Conservation (phyloP, 2,329 filamentous ascomycete species). For the Cyphellophora attinorum region DNA sequence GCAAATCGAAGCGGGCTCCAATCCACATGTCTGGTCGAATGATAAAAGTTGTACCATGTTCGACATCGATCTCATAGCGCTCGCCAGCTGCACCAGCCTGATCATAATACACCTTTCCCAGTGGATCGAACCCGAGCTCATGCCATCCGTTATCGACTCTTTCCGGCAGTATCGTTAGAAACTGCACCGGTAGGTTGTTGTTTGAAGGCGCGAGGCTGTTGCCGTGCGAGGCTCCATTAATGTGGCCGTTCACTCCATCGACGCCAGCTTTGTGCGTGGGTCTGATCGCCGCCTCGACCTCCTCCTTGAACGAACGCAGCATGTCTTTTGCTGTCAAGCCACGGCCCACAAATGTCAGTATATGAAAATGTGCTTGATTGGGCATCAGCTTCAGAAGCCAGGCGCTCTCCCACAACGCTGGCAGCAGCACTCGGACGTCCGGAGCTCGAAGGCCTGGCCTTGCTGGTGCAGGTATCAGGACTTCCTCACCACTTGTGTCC, state of each 20-base stretch:
- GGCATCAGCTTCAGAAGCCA: constrained; percentile 17
- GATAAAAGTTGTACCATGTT: constrained; percentile 12
- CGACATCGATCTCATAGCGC: constrained; percentile 20
- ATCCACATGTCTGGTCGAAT: constrained; percentile 17
- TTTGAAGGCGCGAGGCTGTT: background rate
- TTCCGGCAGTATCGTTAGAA: constrained; percentile 19
- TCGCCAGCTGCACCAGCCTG: constrained; percentile 21
- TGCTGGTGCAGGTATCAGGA: constrained; percentile 14
- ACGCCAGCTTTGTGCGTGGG: background rate
- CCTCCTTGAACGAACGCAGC: constrained; percentile 63
- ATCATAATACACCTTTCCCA: constrained; percentile 29
- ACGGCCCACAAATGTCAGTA: constrained; percentile 18
- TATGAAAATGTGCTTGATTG: constrained; percentile 19
- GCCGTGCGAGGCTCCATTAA: background rate
- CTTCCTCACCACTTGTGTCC: background rate
- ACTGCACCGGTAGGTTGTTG: constrained; percentile 14
- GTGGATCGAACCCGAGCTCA: constrained; percentile 23
- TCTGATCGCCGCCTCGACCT: constrained; percentile 46
- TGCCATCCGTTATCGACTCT: constrained; percentile 26
- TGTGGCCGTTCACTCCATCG: constrained; percentile 5
- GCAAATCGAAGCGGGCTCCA: constrained; percentile 10
- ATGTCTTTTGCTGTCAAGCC: constrained; percentile 25
- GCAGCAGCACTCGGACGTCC: constrained; percentile 18
- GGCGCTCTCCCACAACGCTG: constrained; percentile 15
- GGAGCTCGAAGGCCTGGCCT: constrained; percentile 17